Conservation (phyloP, 1,284 basidiomycete species). For the Cutaneotrichosporon cavernicola region DNA sequence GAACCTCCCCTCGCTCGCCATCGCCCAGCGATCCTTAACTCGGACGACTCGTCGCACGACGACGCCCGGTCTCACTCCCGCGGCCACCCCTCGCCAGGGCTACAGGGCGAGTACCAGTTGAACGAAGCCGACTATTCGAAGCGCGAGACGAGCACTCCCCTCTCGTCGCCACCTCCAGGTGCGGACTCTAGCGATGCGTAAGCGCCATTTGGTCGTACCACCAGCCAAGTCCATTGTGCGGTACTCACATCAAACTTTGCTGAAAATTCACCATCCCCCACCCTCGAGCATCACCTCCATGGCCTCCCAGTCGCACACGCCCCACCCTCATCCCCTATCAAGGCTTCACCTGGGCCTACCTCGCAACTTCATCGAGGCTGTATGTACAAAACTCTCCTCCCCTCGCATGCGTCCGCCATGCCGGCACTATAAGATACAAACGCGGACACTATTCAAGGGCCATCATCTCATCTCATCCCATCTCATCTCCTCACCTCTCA, state of each 20-base stretch:
- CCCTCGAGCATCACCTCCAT: neutral
- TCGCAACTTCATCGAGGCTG: neutral
- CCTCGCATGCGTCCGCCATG: neutral
- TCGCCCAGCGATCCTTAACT: neutral
- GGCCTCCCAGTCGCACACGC: neutral
- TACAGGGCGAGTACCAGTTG: neutral
- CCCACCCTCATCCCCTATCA: neutral
- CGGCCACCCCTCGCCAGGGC: neutral
- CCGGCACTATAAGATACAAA: neutral
- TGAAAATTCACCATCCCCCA: neutral
- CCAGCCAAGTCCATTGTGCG: neutral
- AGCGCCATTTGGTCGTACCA: neutral
- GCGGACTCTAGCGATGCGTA: neutral
- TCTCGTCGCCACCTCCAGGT: conserved; percentile 3
- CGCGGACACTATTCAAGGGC: neutral
- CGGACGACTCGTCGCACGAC: neutral
- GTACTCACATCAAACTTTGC: neutral
- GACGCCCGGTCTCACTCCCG: neutral
- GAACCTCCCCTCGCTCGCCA: neutral
- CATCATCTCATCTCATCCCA: neutral
- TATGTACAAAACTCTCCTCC: neutral
- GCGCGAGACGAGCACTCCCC: conserved; percentile 5
- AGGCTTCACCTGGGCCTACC: neutral
- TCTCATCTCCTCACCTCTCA: neutral
- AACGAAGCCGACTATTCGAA: neutral